These are phyloP conservation scores for Phytophthora megakarya DNA, from an alignment of 352 stramenopile species.

Conservation along the genomic window DNA sequence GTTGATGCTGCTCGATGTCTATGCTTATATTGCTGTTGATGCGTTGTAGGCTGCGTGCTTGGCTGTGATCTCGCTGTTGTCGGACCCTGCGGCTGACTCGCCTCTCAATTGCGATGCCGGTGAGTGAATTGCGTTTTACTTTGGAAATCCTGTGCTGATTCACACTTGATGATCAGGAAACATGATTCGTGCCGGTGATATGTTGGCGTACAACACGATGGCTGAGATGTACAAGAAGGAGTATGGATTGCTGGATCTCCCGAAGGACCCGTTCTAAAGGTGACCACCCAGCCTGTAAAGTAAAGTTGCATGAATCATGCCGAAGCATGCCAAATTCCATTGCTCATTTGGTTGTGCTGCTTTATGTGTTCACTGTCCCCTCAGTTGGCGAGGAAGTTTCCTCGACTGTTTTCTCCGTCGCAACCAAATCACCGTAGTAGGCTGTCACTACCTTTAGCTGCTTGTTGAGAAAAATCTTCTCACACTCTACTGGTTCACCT, in stretches of 20 bases:
- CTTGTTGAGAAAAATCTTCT: conserved; percentile 81
- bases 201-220: conserved; percentile 92
- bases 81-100: conserved; percentile 89
- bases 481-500: conserved; percentile 66
- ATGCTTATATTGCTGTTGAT: background rate
- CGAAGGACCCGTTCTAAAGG: conserved; percentile 63
- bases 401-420: conserved; percentile 5
- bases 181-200: conserved; percentile 92
- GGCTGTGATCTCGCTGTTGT: conserved; percentile 89
- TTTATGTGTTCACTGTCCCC: background rate
- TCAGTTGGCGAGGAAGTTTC: conserved; percentile 12
- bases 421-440: conserved; percentile 75
- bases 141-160: background rate
- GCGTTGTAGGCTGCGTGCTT: conserved; percentile 81
- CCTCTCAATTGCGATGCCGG: conserved; percentile 87
- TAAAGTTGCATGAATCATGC: conserved; percentile 16
- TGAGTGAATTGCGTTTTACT: conserved; percentile 16
- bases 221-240: conserved; percentile 92
- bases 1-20: background rate
- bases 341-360: background rate
- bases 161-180: conserved; percentile 56
- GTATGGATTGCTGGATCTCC: conserved; percentile 72
- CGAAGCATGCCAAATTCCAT: background rate
- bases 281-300: conserved; percentile 5
- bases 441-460: conserved; percentile 82